A percentile compares a stretch with the other conserved stretches of the same genome.
Conservation (phyloP, 805 yeast genomes). For the Lachancea lanzarotensis region DNA sequence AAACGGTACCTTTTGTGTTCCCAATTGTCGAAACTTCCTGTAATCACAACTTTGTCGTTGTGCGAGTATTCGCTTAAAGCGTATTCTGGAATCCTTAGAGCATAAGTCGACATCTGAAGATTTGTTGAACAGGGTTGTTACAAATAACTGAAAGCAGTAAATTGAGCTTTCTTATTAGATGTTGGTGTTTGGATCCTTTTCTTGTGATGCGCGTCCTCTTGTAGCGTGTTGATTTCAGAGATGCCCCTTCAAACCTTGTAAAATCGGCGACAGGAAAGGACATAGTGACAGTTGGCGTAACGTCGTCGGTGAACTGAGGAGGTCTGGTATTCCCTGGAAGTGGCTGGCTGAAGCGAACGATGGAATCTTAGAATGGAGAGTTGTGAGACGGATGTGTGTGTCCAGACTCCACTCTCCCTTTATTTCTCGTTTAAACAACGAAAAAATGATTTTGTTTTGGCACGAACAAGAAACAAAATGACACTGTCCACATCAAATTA, state of each 20-base stretch:
- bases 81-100: constrained; percentile 5
- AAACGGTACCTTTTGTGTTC: constrained; percentile 16
- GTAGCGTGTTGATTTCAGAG: not conserved
- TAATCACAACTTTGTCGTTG: constrained; percentile 19
- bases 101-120: constrained; percentile 1
- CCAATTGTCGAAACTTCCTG: constrained; percentile 31
- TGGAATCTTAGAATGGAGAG: too few relatives aligned
- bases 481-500: too few relatives aligned
- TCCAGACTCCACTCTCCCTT: too few relatives aligned
- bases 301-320: too few relatives aligned
- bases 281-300: not conserved
- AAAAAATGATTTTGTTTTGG: too few relatives aligned
- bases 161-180: too few relatives aligned
- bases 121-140: not conserved
- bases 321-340: too few relatives aligned
- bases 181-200: not conserved
- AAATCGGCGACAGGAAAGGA: not conserved
- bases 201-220: not conserved
- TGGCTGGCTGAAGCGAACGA: too few relatives aligned
- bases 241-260: not conserved
- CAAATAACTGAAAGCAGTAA: too few relatives aligned
- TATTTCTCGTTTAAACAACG: too few relatives aligned
- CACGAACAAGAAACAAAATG: too few relatives aligned
- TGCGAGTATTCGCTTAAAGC: constrained; percentile 7
- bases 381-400: too few relatives aligned